These are phyloP conservation scores for Mycena crocata DNA, from an alignment of 768 basidiomycete genomes.

Conservation along the genomic window DNA sequence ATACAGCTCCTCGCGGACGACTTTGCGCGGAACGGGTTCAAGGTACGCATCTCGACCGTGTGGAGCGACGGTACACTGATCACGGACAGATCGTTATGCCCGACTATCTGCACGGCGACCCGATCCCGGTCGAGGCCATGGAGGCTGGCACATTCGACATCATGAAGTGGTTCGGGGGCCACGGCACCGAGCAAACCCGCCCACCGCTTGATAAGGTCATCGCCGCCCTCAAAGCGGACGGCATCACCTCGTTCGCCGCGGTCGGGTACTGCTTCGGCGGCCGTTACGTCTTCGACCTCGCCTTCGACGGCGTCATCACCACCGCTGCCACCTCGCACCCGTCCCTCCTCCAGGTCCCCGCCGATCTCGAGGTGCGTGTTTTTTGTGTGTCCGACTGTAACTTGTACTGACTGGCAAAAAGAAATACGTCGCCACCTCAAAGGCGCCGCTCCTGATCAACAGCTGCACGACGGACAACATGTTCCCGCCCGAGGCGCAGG, in stretches of 20 bases:
- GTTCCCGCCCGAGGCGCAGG: conserved; percentile 29
- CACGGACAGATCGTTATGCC: conserved; percentile 49
- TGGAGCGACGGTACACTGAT: not conserved
- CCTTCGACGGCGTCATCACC: conserved; percentile 38
- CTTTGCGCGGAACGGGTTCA: conserved; percentile 28
- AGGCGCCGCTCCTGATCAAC: conserved; percentile 33
- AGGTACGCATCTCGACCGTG: not conserved
- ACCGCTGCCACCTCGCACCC: conserved; percentile 44
- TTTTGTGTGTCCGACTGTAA: not conserved
- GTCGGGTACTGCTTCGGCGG: conserved; percentile 46
- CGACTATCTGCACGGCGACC: conserved; percentile 58
- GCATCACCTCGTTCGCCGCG: conserved; percentile 44
- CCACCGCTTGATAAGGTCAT: conserved; percentile 43
- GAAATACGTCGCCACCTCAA: conserved; percentile 26
- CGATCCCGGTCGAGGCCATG: conserved; percentile 51
- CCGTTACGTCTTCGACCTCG: conserved; percentile 44
- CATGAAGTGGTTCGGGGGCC: conserved; percentile 10
- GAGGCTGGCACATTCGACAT: conserved; percentile 33
- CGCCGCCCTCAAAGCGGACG: conserved; percentile 34
- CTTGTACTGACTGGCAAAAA: not conserved
- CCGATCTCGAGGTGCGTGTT: conserved; percentile 40
- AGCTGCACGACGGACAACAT: conserved; percentile 22
- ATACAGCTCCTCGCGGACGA: conserved; percentile 35
- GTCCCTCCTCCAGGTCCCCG: conserved; percentile 45
- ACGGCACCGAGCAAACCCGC: conserved; percentile 28